Conservation (phyloP, 148 eudicot species). For the Salicornia ramosissima region DNA sequence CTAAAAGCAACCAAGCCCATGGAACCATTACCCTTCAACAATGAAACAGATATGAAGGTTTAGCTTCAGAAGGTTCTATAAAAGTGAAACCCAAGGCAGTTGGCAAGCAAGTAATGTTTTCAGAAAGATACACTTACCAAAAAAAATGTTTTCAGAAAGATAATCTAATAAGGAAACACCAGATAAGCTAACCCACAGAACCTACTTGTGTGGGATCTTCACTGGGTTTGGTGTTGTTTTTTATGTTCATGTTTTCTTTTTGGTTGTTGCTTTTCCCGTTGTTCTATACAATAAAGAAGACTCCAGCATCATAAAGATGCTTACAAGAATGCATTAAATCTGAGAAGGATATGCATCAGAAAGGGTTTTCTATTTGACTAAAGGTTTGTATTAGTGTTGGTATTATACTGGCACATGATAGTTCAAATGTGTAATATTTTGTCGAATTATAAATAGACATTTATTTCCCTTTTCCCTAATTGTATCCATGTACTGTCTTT, state of each 20-base stretch:
- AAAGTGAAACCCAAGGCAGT: slow-evolving; percentile 10
- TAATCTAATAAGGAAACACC: background rate
- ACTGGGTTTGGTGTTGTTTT: slow-evolving; percentile 3
- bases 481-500: background rate
- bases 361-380: background rate
- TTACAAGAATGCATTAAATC: background rate
- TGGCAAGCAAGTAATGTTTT: background rate
- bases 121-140: background rate
- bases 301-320: background rate
- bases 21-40: slow-evolving; percentile 47
- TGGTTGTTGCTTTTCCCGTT: background rate
- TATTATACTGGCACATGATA: background rate
- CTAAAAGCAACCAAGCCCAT: slow-evolving; percentile 54
- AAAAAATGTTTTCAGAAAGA: background rate
- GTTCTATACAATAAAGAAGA: background rate
- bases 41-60: slow-evolving; percentile 62
- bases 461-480: background rate
- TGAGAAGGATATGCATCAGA: background rate
- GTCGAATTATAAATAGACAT: background rate
- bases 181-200: background rate
- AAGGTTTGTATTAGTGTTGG: background rate
- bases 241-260: background rate
- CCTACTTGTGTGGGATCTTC: slow-evolving; percentile 6
- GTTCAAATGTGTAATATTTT: background rate
- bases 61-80: slow-evolving; percentile 19